A percentile compares a stretch with the other conserved stretches of the same genome.
These are phyloP conservation scores for Hypoxylon sp. DNA, from an alignment of 2,329 filamentous ascomycete genomes.

Conservation along the genomic window DNA sequence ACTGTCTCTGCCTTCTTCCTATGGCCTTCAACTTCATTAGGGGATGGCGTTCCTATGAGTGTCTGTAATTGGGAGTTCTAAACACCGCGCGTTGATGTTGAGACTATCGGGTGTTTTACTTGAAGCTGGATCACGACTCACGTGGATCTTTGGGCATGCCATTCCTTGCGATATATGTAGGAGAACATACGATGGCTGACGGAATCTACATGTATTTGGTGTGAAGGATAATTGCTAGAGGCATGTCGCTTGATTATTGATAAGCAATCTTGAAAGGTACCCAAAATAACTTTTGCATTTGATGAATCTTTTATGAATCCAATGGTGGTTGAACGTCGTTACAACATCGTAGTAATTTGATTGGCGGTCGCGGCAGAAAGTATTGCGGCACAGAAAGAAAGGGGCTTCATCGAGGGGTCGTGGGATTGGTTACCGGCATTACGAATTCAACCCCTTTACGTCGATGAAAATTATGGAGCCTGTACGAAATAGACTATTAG, in stretches of 20 bases:
- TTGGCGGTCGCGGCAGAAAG: neutral
- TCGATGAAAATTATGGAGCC: constrained; percentile 1
- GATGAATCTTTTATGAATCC: neutral
- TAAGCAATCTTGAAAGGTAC: neutral
- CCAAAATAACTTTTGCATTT: neutral
- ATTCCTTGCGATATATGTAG: neutral
- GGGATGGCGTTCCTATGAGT: neutral
- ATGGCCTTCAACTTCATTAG: neutral
- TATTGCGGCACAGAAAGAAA: neutral
- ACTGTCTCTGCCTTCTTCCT: neutral
- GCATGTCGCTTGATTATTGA: neutral
- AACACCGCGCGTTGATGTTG: neutral
- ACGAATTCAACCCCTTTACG: neutral
- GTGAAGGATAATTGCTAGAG: neutral
- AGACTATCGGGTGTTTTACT: neutral
- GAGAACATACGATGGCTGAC: neutral
- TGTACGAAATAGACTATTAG: neutral
- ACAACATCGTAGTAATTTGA: neutral
- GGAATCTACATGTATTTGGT: neutral
- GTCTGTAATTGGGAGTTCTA: neutral
- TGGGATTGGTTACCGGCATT: neutral
- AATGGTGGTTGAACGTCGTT: neutral
- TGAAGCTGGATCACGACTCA: neutral
- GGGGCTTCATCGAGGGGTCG: neutral
- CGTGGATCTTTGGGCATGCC: neutral